Evolutionary conservation across 495 filamentous ascomycete species (phyloP), one percentile per base, ranked within the genome.

Genomic region (Parachaetomium inaequale): DNA sequence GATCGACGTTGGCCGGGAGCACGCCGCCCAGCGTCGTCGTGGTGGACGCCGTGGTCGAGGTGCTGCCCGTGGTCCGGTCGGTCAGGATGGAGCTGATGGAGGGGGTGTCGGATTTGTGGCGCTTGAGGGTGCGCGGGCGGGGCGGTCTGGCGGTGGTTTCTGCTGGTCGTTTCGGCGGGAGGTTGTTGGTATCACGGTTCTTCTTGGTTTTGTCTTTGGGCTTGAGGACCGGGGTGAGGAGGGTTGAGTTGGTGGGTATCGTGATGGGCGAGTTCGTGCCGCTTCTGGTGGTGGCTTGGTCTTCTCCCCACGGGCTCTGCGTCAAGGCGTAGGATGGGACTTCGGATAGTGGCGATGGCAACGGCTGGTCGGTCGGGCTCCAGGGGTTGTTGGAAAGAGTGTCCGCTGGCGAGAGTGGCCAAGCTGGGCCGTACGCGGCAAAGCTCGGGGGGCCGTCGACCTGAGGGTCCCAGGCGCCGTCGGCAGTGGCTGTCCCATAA

Each of bases 1-100:
- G 63, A 34, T 67, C 65, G 29, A 67, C 59, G 40, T 63, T 47
- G 28, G 60, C 55, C 1, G 62, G 63, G 0, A 58, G 51, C 17
- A 58, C 59, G 21, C 63, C 63, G 52, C 59, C 51, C 0, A 58
- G 56, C 0, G 53, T 34, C 14, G 31, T 55, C 0, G 19, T 32
- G 2, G 49, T 25, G 7, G 26, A 46, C 5, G 19, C 10, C 2
- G 31, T 6, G 0, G 50, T 38, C 11, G 32, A 12, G 11, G 10
- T 34, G 55, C 29, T 47, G 31, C 32, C 43, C 7, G 43, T 25
- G 31, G 43, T 38, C 4, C 19, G 38, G 56, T 3, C 29, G 43
- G 42, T 26, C 17, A 46, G 12, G 56, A n/a, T 23, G 23, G 32
- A 43, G 15, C n/a, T 25, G 19, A 17, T 38, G 2, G 31, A 31